These are phyloP conservation scores for Nannochloropsis gaditana DNA, from an alignment of 108 stramenopile genomes.

Conservation along the genomic window DNA sequence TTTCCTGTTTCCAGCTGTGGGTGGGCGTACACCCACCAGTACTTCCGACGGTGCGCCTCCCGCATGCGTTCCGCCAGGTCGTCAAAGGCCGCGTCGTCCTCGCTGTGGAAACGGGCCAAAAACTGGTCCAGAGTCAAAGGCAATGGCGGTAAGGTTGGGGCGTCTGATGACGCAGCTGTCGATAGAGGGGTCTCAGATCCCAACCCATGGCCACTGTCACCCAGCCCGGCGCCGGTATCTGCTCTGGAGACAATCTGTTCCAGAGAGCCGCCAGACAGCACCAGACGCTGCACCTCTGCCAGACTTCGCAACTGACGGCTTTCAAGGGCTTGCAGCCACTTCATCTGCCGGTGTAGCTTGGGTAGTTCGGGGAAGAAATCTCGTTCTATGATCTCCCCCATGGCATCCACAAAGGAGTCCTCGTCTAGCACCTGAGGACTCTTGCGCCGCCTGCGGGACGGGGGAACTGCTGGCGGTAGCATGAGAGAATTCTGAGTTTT, in stretches of 20 bases:
- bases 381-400: not conserved
- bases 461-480: not conserved
- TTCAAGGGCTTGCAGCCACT: not conserved
- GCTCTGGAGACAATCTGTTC: not conserved
- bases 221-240: not conserved
- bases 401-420: slow-evolving; percentile 10
- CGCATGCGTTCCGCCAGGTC: slow-evolving; percentile 4
- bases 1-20: not conserved
- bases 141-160: not conserved
- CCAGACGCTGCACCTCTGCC: not conserved
- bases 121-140: slow-evolving; percentile 7
- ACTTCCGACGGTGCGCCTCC: not conserved
- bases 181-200: not conserved
- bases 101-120: not conserved
- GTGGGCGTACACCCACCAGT: slow-evolving; percentile 10
- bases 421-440: not conserved
- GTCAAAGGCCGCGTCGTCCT: not conserved
- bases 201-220: not conserved
- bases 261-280: not conserved
- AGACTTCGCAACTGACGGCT: slow-evolving; percentile 10
- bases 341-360: not conserved
- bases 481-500: not conserved
- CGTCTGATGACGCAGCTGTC: not conserved
- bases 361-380: not conserved
- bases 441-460: not conserved